These are phyloP conservation scores for Bocquillonia castaneifolia DNA, from an alignment of 441 rosid species.

Conservation along the genomic window DNA sequence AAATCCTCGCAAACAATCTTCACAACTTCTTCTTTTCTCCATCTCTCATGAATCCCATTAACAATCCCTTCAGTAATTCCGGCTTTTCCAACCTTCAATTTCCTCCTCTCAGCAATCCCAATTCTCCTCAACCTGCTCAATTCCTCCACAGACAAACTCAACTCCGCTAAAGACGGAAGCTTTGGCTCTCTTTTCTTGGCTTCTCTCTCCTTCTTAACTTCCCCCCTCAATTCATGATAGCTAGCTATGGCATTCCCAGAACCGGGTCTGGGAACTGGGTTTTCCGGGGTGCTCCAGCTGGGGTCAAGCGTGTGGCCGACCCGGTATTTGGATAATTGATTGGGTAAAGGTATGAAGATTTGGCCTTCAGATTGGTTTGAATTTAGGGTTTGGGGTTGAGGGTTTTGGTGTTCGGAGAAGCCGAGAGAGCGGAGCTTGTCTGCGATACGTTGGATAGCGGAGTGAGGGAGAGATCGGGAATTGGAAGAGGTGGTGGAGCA, in stretches of 20 bases:
- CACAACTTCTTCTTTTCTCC: conserved; percentile 79
- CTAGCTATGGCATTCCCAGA: conserved; percentile 57
- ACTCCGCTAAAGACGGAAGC: conserved; percentile 75
- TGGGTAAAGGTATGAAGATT: conserved; percentile 73
- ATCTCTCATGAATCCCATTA: conserved; percentile 96
- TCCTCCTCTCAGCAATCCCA: conserved; percentile 66
- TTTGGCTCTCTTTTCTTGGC: conserved; percentile 30
- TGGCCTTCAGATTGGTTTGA: conserved; percentile 47
- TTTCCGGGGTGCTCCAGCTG: conserved; percentile 97
- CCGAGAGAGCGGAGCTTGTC: conserved; percentile 92
- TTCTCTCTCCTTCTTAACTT: conserved; percentile 26
- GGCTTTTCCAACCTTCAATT: conserved; percentile 79
- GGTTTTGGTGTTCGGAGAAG: conserved; percentile 42
- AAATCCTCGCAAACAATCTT: conserved; percentile 86
- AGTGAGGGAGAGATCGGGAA: conserved; percentile 45
- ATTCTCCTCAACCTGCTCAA: conserved; percentile 55
- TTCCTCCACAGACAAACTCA: conserved; percentile 53
- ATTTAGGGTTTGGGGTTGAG: conserved; percentile 7
- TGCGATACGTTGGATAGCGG: conserved; percentile 81
- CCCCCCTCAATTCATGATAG: conserved; percentile 49
- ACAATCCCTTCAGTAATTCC: conserved; percentile 96
- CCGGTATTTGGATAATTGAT: conserved; percentile 57
- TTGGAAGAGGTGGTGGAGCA: conserved; percentile 38
- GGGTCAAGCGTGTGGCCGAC: conserved; percentile 89
- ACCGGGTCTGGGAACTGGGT: conserved; percentile 76